Evolutionary conservation across 768 basidiomycete species (phyloP).

Genomic region (Boletus patriciae): DNA sequence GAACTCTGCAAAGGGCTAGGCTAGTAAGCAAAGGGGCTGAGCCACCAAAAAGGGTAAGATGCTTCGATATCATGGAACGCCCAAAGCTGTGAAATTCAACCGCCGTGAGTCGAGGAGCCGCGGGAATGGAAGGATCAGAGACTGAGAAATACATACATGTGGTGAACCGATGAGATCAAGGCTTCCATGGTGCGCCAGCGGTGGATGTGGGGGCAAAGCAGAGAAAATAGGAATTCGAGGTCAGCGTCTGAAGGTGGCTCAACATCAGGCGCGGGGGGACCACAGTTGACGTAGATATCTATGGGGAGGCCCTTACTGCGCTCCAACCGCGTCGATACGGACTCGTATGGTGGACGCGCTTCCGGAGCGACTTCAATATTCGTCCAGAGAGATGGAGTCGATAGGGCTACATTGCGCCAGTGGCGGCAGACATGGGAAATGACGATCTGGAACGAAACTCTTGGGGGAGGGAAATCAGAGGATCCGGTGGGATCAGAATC

Average conservation of each 20-base stretch:
- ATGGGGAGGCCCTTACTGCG: constrained; percentile 58
- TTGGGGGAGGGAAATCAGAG: not conserved
- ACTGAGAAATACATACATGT: constrained; percentile 50
- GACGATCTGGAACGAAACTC: constrained; percentile 47
- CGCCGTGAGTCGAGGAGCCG: constrained; percentile 54
- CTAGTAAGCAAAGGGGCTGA: constrained; percentile 50
- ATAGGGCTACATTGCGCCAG: constrained; percentile 55
- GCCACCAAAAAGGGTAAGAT: constrained; percentile 53
- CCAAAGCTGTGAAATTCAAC: constrained; percentile 35
- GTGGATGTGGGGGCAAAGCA: constrained; percentile 52
- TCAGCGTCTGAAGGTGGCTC: constrained; percentile 25
- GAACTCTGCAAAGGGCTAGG: constrained; percentile 65
- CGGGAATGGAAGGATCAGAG: constrained; percentile 36
- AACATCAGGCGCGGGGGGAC: constrained; percentile 4
- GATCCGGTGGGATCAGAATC: constrained; percentile 2
- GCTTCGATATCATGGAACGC: constrained; percentile 23
- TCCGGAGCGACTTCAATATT: constrained; percentile 28
- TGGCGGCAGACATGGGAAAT: constrained; percentile 39
- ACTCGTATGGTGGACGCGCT: constrained; percentile 44
- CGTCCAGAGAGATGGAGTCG: constrained; percentile 58
- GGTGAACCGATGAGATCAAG: constrained; percentile 44
- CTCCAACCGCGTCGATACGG: constrained; percentile 45
- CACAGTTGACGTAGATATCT: constrained; percentile 50
- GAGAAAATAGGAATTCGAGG: constrained; percentile 26
- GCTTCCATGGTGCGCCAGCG: constrained; percentile 56